Evolutionary conservation across 306 rosid genomes (phyloP).

Genomic region (Citrullus colocynthis): DNA sequence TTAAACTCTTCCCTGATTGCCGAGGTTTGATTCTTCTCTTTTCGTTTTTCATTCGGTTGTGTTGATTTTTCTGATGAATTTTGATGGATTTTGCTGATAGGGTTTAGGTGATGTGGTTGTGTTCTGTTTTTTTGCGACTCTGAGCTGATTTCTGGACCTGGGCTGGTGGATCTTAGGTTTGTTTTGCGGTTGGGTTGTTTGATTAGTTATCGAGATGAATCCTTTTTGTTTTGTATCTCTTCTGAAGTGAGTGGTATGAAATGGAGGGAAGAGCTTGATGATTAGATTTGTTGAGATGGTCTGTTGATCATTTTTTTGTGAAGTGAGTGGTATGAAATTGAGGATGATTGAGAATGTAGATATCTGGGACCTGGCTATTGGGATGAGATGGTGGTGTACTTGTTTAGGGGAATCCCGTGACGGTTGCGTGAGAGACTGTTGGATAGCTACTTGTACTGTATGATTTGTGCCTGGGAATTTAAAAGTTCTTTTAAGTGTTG

Average conservation of each 20-base stretch:
- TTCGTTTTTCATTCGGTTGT: not conserved
- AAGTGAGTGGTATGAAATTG: not conserved
- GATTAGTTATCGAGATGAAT: not conserved
- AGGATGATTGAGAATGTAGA: not conserved
- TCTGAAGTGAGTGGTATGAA: not conserved
- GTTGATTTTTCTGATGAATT: not conserved
- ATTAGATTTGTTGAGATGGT: not conserved
- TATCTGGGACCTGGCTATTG: not conserved
- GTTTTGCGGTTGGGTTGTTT: not conserved
- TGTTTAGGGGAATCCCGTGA: not conserved
- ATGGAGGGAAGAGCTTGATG: not conserved
- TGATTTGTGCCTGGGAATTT: not conserved
- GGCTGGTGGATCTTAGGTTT: not conserved
- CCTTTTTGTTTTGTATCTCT: not conserved
- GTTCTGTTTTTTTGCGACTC: not conserved
- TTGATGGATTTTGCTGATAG: not conserved
- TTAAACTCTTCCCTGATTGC: constrained; percentile 79
- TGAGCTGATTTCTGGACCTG: not conserved
- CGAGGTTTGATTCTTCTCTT: constrained; percentile 37
- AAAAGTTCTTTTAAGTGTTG: not conserved
- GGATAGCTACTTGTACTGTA: not conserved
- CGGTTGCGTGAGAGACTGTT: not conserved
- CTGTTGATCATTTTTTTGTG: not conserved
- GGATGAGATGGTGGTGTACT: not conserved
- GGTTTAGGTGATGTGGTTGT: not conserved